A percentile compares a stretch with the other conserved stretches of the same genome.
phyloP scores from a whole-genome alignment of 75 land plant genomes.

The Cupressus sempervirens region DNA sequence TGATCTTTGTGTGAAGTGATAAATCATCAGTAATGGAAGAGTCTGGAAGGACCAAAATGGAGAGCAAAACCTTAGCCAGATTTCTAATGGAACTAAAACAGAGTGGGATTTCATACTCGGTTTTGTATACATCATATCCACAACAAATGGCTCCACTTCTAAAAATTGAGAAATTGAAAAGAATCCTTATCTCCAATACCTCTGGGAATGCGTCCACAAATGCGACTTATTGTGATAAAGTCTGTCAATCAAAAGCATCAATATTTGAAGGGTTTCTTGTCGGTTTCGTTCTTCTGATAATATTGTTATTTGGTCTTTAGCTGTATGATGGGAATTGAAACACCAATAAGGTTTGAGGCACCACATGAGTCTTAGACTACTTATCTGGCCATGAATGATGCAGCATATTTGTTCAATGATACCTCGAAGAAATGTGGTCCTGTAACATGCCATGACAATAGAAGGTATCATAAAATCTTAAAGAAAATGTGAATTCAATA shows the following conservation, averaged over 20 bases:
- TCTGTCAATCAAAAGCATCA: constrained; percentile 70
- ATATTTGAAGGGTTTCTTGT: constrained; percentile 83
- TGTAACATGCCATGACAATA: no score
- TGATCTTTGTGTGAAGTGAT: constrained; percentile 57
- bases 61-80: constrained; percentile 39
- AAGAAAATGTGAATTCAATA: no score
- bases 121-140: constrained; percentile 83
- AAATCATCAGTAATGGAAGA: constrained; percentile 15
- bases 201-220: constrained; percentile 30
- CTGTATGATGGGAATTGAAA: constrained; percentile 89
- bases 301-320: constrained; percentile 82
- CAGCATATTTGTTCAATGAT: no score
- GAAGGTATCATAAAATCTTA: no score
- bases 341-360: constrained; percentile 86
- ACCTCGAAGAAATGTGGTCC: no score
- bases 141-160: constrained; percentile 22
- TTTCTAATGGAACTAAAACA: constrained; percentile 42
- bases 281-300: constrained; percentile 73
- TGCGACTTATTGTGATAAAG: constrained; percentile 59
- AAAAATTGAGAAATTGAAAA: constrained; percentile 27
- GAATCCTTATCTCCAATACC: constrained; percentile 49
- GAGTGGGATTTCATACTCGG: constrained; percentile 44
- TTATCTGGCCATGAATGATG: background rate
- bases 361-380: constrained; percentile 57
- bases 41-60: constrained; percentile 18